Evolutionary conservation across 2,329 filamentous ascomycete species (phyloP), one percentile per base, ranked within the genome.

Genomic region (Arthrobotrys sinensis): DNA sequence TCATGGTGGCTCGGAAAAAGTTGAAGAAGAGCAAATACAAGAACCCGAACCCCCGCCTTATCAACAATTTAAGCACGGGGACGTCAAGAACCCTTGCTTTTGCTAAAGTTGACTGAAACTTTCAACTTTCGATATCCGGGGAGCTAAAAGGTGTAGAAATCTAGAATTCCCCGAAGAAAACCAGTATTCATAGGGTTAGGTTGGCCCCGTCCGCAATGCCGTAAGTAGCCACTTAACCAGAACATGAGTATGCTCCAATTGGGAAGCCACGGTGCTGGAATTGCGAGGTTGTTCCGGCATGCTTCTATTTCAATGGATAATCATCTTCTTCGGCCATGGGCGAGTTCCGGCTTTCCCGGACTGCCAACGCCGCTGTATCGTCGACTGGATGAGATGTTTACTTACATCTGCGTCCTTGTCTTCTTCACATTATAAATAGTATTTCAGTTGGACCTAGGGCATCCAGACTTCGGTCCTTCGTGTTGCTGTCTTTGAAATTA

Each of bases 1-100:
- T 99, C 77, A 99, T 99, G 96, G 96, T 98, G 40, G 96, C 96
- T 6, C 88, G 96, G 76, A 97, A 97, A 86, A 91, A 93, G 73
- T 87, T 97, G 50, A 97, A 97, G 84, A 92, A 96, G 85, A 91
- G 90, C 83, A 94, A 95, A 83, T 92, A 92, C 84, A 92, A 91
- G 84, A 89, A 89, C 78, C 88, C 90, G 16, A 89, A 90, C 50
- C 86, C 93, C 77, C 90, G 90, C 76, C 89, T 96, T 80, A 91
- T 93, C 80, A 97, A 97, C 84, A 95, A 96, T 81, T 87, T 97
- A 16, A 72, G 16, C 19, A 57, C 60, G 36, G 66, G 66, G n/a
- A 36, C 67, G 14, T 78, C 67, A 45, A 78, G 75, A 21, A 72
- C 67, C 7, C 67, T 78, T 43, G 75, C 75, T 6, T 72, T 57